Base-by-base conservation (phyloP, 495 filamentous ascomycete species). In the Choiromyces venosus region DNA sequence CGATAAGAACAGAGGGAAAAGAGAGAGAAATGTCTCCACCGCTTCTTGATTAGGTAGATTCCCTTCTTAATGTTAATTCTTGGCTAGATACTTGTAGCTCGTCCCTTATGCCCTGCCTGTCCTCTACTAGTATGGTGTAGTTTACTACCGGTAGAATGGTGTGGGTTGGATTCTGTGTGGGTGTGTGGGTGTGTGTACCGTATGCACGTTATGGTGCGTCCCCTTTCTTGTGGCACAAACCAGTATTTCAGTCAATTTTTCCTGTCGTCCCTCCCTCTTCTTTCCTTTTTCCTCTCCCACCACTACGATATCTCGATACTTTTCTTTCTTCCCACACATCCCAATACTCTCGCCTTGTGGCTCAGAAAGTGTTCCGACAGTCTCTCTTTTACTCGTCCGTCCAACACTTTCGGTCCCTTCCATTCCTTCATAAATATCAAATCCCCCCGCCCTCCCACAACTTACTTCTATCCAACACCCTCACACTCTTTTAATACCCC, bases 401-500 rank as follows among this genome's bases (percentile, higher is more conserved):
- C 73, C 29, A 67, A 67, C 16, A 39, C 71, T 66, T 67, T 71
- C 56, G 35, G 69, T 38, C 10, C 68, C 66, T 39, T 77, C 75
- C 75, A 73, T 77, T 77, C 75, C 75, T 77, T 77, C 76, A 76
- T 77, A 77, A 77, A 74, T 70, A 76, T 74, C 75, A 76, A 74
- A 56, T 40, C 61, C 66, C 66, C 68, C 74, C 72, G 66, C 70
- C 69, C 71, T 71, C 68, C 65, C 66, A 40, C 56, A 56, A 39
- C 64, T 37, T 68, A 65, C 40, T 33, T 65, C 52, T 78, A 78
- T 68, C 72, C 67, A 25, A 73, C 71, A 70, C 76, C 68, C 70
- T 78, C 76, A 69, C 68, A 33, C 68, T 70, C 68, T 70, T 70
- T 70, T 46, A 40, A 70, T 36, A 42, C 37, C 40, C n/a, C 40